Evolutionary conservation across 169 alveolate genomes (phyloP), one percentile per base, ranked within the genome.

Genomic region (Cryptosporidium ryanae): DNA sequence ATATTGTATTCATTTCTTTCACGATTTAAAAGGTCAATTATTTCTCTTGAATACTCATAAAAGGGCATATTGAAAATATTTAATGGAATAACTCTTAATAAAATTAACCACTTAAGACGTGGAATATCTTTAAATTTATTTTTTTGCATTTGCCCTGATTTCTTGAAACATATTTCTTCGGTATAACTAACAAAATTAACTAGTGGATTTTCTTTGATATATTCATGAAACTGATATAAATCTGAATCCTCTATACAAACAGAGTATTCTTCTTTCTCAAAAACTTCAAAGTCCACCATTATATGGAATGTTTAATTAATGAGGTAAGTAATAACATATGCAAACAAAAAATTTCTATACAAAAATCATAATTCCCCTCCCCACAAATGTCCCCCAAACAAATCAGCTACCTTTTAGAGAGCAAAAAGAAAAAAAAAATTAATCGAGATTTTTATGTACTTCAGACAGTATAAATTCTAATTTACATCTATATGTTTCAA

Each of bases 51-150:
- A 46, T 59, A 76, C 25, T 59, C 64, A 18, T 76, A 18, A 18
- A 59, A 32, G 3, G 68, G 68, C 31, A 76, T 21, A 2, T 32
- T 38, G 59, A 76, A 61, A 18, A 38, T 32, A 23, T 76, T 65
- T 18, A 46, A 5, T 7, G 87, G 87, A 12, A 76, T 44, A 38
- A 76, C 48, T 15, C 25, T 55, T 15, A 76, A 65, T n/a, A 76
- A 21, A 32, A 76, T 59, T 59, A 76, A 32, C 87, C 87, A 76
- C 17, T 61, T 76, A 18, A 76, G 71, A 43, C 87, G 87, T 38
- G 76, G 87, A 13, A 76, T 76, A 25, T 61, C 66, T 2, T 31
- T 32, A 61, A 31, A 18, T 27, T 61, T 61, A 61, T 61, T 61
- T 61, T 2, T 27, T 10, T 38, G 46, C 8, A 38, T 38, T 38